These are phyloP conservation scores for Fusarium stilboides DNA, from an alignment of 2,329 filamentous ascomycete species.

Conservation along the genomic window DNA sequence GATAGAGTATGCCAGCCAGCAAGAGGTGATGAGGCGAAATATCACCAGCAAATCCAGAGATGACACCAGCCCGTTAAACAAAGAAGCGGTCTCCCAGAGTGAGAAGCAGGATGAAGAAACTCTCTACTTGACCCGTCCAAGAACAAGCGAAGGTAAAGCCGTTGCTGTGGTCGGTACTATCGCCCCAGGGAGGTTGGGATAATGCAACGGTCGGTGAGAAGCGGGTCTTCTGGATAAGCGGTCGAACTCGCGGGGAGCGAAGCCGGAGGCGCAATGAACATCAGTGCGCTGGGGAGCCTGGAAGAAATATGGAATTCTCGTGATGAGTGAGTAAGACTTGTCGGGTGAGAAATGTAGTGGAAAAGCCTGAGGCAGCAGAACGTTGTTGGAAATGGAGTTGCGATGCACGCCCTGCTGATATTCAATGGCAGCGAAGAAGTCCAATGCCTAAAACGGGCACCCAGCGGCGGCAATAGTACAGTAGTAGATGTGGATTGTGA, in stretches of 20 bases:
- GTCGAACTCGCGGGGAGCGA: conserved; percentile 43
- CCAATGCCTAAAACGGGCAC: conserved; percentile 43
- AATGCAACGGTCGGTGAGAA: conserved; percentile 46
- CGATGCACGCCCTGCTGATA: conserved; percentile 47
- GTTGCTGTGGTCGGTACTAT: conserved; percentile 39
- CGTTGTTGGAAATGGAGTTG: conserved; percentile 37
- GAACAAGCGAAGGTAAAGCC: conserved; percentile 30
- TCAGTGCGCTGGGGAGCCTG: conserved; percentile 26
- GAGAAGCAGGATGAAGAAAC: conserved; percentile 34
- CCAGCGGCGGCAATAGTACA: conserved; percentile 39
- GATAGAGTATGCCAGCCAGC: conserved; percentile 29
- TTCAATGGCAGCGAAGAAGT: conserved; percentile 46
- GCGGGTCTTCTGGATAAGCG: conserved; percentile 47
- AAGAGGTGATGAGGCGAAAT: conserved; percentile 38
- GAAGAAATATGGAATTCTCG: conserved; percentile 22
- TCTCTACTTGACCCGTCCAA: conserved; percentile 36
- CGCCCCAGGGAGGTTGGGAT: conserved; percentile 46
- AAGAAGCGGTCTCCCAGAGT: conserved; percentile 30
- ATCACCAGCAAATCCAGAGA: conserved; percentile 28
- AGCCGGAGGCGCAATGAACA: conserved; percentile 37
- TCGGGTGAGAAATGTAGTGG: conserved; percentile 31
- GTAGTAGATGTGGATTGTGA: conserved; percentile 42
- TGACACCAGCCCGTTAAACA: conserved; percentile 38
- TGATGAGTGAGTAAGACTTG: conserved; percentile 16
- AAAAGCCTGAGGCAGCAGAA: conserved; percentile 40